phyloP scores from a whole-genome alignment of 129 eudicot species.

The Arctium lappa region DNA sequence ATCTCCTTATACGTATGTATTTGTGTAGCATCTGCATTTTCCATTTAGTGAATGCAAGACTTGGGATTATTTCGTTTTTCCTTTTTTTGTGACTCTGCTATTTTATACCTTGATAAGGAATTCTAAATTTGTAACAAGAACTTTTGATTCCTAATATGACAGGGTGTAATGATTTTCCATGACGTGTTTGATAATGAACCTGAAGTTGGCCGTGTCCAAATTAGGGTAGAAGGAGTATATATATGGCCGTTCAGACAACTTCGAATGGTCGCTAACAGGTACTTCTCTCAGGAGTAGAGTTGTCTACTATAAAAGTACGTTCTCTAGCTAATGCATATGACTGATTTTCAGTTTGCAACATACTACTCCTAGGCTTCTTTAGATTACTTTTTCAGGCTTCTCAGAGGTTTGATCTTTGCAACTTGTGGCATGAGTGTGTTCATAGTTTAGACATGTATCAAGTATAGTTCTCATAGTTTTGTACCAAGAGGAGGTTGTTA shows the following conservation, averaged over 20 bases:
- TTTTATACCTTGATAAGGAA: background rate
- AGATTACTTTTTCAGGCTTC: background rate
- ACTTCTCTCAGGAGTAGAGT: background rate
- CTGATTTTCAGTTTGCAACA: background rate
- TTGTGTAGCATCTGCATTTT: background rate
- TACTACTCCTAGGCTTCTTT: background rate
- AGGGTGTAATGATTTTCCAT: conserved; percentile 91
- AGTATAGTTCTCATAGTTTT: background rate
- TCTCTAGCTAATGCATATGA: conserved; percentile 1
- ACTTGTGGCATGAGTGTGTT: background rate
- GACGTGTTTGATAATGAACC: conserved; percentile 82
- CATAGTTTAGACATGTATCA: background rate
- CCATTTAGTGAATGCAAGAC: background rate
- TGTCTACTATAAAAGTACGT: background rate
- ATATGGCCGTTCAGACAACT: conserved; percentile 99
- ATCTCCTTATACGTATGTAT: background rate
- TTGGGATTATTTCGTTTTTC: background rate
- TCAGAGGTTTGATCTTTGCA: background rate
- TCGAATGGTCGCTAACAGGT: conserved; percentile 97
- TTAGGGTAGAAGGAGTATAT: conserved; percentile 94
- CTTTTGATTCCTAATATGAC: conserved; percentile 10
- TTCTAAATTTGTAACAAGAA: background rate
- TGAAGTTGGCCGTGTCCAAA: conserved; percentile 79
- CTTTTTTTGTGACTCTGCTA: background rate
- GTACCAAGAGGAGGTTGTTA: background rate